Evolutionary conservation across 495 filamentous ascomycete species (phyloP).

Genomic region (Penicillium robsamsonii): DNA sequence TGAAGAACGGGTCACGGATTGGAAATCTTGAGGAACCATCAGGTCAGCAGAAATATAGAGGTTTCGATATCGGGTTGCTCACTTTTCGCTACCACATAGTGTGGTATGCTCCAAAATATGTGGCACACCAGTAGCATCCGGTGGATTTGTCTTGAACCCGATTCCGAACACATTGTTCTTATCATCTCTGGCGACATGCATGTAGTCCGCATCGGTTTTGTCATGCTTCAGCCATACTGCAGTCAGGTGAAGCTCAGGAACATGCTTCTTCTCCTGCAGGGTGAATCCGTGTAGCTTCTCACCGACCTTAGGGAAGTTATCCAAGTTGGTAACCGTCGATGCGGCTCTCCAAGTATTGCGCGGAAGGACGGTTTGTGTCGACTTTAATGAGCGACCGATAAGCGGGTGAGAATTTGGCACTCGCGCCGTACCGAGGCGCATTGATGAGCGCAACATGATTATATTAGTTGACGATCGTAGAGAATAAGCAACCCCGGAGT

Average conservation of each 20-base stretch:
- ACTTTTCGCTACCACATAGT: slow-evolving; percentile 96
- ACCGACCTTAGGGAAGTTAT: slow-evolving; percentile 70
- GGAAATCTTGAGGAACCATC: slow-evolving; percentile 63
- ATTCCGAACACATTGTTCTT: slow-evolving; percentile 99
- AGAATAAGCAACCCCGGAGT: slow-evolving; percentile 6
- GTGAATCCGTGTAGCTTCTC: slow-evolving; percentile 92
- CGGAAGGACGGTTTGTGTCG: slow-evolving; percentile 32
- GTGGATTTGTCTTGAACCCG: slow-evolving; percentile 97
- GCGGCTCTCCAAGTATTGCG: slow-evolving; percentile 50
- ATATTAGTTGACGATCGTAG: slow-evolving; percentile 5
- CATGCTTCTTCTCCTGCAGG: slow-evolving; percentile 78
- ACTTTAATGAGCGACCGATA: slow-evolving; percentile 20
- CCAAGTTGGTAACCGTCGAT: slow-evolving; percentile 69
- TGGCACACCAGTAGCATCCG: slow-evolving; percentile 92
- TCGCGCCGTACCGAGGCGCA: slow-evolving; percentile 31
- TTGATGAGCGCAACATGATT: slow-evolving; percentile 38
- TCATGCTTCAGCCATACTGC: slow-evolving; percentile 87
- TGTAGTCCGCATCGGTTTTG: slow-evolving; percentile 90
- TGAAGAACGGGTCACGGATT: slow-evolving; percentile 97
- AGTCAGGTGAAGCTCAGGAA: slow-evolving; percentile 89
- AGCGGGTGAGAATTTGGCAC: slow-evolving; percentile 25
- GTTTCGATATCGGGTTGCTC: slow-evolving; percentile 14
- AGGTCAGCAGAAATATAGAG: not conserved
- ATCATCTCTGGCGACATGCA: slow-evolving; percentile 91
- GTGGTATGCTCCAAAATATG: slow-evolving; percentile 98